These are phyloP conservation scores for Maudiozyma pseudohumilis DNA, from an alignment of 805 yeast species.

Conservation along the genomic window DNA sequence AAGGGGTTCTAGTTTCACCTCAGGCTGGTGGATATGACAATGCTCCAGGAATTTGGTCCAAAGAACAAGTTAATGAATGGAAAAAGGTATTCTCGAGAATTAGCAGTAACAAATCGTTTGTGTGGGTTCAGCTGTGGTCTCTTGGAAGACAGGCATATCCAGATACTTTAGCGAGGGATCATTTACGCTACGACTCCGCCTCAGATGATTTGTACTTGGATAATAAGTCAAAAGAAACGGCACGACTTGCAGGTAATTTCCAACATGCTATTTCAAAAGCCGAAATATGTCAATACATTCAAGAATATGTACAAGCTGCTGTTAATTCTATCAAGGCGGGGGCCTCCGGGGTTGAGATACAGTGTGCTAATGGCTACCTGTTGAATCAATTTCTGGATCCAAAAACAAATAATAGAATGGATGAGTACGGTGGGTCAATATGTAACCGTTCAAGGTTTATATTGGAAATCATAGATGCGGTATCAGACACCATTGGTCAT, in stretches of 20 bases:
- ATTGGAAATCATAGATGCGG: constrained; percentile 41
- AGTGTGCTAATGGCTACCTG: constrained; percentile 56
- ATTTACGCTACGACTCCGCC: constrained; percentile 31
- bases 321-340: too few species aligned
- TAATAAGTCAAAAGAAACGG: constrained; percentile 29
- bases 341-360: constrained; percentile 55
- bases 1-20: constrained; percentile 41
- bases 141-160: constrained; percentile 36
- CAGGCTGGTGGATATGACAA: constrained; percentile 32
- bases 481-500: constrained; percentile 44
- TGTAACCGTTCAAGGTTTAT: constrained; percentile 37
- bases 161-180: constrained; percentile 27
- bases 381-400: constrained; percentile 44
- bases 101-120: constrained; percentile 39
- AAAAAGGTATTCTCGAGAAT: constrained; percentile 37
- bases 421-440: constrained; percentile 48
- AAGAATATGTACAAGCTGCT: constrained; percentile 39
- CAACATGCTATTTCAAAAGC: constrained; percentile 22
- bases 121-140: constrained; percentile 44
- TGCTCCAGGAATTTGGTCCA: constrained; percentile 42
- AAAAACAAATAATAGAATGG: constrained; percentile 34
- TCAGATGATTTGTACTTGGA: too few species aligned
- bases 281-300: constrained; percentile 33
- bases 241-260: constrained; percentile 23
- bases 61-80: constrained; percentile 41